phyloP scores from a whole-genome alignment of 2,329 filamentous ascomycete species.

The Parafenestella ontariensis region DNA sequence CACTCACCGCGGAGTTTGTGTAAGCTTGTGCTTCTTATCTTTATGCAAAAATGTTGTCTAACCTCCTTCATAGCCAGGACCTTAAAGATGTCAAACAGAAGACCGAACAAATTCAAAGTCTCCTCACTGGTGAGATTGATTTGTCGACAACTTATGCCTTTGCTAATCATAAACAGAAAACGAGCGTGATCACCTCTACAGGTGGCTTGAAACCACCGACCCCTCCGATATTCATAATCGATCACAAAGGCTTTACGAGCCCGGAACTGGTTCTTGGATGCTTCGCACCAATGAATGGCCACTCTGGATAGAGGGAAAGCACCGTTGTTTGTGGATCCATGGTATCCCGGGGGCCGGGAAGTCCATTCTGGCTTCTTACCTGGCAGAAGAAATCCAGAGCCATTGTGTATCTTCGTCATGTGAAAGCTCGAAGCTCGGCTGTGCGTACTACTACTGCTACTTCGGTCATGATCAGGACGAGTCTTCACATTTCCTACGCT shows the following conservation, averaged over 20 bases:
- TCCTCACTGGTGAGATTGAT: background rate
- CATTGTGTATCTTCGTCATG: background rate
- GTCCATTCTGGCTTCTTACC: background rate
- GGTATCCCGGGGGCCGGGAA: background rate
- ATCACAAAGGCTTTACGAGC: background rate
- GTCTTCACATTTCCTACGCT: background rate
- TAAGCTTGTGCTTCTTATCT: background rate
- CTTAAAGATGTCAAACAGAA: background rate
- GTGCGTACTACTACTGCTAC: background rate
- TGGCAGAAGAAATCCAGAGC: background rate
- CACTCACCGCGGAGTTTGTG: background rate
- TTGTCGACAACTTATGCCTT: background rate
- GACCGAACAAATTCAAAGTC: background rate
- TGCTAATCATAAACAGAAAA: background rate
- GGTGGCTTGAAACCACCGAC: background rate
- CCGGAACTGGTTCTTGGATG: background rate
- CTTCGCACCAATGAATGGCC: background rate
- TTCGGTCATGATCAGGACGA: background rate
- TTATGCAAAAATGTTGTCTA: background rate
- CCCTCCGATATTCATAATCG: background rate
- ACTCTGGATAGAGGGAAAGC: background rate
- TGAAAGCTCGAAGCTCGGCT: background rate
- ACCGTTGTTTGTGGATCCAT: background rate
- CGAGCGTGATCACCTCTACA: background rate
- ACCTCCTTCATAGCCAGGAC: background rate